Conservation (phyloP, 2,329 filamentous ascomycete species). For the Pyricularia pennisetigena region DNA sequence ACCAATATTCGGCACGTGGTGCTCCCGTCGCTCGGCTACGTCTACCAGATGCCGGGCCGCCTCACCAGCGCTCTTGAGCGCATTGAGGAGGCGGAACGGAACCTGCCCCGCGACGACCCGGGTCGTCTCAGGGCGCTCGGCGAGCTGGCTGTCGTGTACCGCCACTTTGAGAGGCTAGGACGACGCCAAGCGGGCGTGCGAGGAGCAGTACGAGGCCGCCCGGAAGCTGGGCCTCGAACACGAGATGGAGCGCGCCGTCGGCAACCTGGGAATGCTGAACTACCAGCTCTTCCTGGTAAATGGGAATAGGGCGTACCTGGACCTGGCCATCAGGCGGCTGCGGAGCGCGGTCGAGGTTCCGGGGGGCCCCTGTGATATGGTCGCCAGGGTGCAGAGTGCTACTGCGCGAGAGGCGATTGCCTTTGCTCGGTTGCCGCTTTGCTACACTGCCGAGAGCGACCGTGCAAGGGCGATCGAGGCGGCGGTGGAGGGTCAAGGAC, state of each 20-base stretch:
- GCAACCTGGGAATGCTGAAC: slow-evolving; percentile 25
- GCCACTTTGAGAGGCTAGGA: slow-evolving; percentile 18
- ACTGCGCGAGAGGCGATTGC: slow-evolving; percentile 19
- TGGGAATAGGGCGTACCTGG: slow-evolving; percentile 12
- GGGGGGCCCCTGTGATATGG: neutral
- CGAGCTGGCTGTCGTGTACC: slow-evolving; percentile 22
- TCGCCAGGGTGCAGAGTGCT: neutral
- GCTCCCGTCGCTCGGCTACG: slow-evolving; percentile 16
- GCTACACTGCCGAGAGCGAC: slow-evolving; percentile 16
- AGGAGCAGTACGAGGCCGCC: slow-evolving; percentile 19
- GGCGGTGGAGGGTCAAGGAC: slow-evolving; percentile 8
- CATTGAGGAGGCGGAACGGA: slow-evolving; percentile 14
- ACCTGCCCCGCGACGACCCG: slow-evolving; percentile 7
- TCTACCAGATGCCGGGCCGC: slow-evolving; percentile 19
- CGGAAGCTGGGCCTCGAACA: slow-evolving; percentile 13
- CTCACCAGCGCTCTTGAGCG: slow-evolving; percentile 15
- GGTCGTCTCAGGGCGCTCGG: slow-evolving; percentile 15
- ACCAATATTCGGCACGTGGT: slow-evolving; percentile 12
- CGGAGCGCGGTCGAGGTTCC: neutral
- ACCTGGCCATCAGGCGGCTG: slow-evolving; percentile 5
- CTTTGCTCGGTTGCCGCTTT: slow-evolving; percentile 22
- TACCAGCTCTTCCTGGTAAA: slow-evolving; percentile 20
- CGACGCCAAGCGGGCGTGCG: slow-evolving; percentile 17
- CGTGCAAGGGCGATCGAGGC: slow-evolving; percentile 13
- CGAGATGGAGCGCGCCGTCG: slow-evolving; percentile 20